Evolutionary conservation across 2,329 filamentous ascomycete species (phyloP).

Genomic region (Fusarium nygamai): DNA sequence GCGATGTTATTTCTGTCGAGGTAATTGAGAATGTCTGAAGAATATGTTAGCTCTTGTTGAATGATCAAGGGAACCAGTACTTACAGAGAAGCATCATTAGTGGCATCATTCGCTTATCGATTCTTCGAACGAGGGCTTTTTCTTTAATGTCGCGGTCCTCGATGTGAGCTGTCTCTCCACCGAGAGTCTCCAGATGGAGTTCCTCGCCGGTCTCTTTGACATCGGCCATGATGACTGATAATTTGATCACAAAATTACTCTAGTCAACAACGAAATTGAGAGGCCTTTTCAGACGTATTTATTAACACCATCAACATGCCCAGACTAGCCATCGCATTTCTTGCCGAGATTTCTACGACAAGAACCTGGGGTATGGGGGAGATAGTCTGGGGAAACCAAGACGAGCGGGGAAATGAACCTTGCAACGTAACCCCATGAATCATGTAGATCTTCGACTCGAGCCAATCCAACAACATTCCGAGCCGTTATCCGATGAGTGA

Average conservation of each 20-base stretch:
- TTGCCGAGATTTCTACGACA: neutral
- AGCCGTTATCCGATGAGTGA: neutral
- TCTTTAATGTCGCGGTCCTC: neutral
- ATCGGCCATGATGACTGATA: neutral
- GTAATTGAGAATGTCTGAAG: slow-evolving; percentile 1
- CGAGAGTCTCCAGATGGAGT: slow-evolving; percentile 1
- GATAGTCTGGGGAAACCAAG: neutral
- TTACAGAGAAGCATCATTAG: slow-evolving; percentile 13
- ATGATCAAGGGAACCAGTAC: rapidly evolving
- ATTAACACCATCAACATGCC: neutral
- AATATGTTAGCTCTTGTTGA: neutral
- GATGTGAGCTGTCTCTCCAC: neutral
- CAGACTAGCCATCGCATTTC: neutral
- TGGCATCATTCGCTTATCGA: slow-evolving; percentile 22
- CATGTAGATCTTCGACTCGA: neutral
- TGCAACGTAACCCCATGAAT: neutral
- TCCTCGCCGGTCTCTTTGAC: neutral
- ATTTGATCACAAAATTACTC: no score
- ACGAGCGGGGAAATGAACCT: slow-evolving; percentile 5
- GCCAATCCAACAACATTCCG: slow-evolving; percentile 10
- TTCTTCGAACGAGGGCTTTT: neutral
- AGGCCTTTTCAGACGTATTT: neutral
- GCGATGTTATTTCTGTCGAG: slow-evolving; percentile 26
- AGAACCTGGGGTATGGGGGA: neutral
- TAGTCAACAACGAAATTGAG: rapidly evolving